A percentile compares a stretch with the other conserved stretches of the same genome.
Evolutionary conservation across 495 filamentous ascomycete genomes (phyloP).

Genomic region (Penicillium arizonense): DNA sequence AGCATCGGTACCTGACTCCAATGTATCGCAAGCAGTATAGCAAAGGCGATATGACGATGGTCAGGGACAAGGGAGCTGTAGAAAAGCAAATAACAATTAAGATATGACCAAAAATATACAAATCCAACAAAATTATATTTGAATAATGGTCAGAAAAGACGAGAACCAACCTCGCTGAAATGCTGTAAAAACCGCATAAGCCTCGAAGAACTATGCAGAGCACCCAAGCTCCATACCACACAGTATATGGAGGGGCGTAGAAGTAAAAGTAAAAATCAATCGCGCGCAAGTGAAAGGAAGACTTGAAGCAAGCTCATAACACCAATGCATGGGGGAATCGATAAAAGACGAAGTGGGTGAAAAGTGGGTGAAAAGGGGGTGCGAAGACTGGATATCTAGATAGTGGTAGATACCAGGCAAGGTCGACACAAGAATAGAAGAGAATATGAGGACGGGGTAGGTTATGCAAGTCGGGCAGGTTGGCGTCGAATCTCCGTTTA

Average conservation of each 20-base stretch:
- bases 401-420: too few relatives aligned
- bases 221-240: slow-evolving; percentile 1
- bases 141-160: slow-evolving; percentile 22
- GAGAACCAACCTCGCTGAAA: slow-evolving; percentile 28
- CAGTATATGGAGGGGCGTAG: slow-evolving; percentile 2
- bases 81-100: background rate
- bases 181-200: slow-evolving; percentile 15
- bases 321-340: slow-evolving; percentile 30
- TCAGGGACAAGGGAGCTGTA: too few relatives aligned
- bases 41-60: too few relatives aligned
- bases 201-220: slow-evolving; percentile 22
- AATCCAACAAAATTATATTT: slow-evolving; percentile 23
- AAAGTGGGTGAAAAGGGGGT: background rate
- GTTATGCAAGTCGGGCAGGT: background rate
- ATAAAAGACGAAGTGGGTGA: background rate
- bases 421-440: background rate
- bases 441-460: background rate
- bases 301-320: slow-evolving; percentile 7
- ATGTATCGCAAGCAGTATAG: too few relatives aligned
- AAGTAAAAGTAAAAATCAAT: background rate
- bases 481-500: slow-evolving; percentile 11
- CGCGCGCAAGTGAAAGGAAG: slow-evolving; percentile 5
- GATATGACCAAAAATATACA: too few relatives aligned
- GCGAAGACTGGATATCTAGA: background rate
- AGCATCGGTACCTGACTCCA: too few relatives aligned